Evolutionary conservation across 805 yeast genomes (phyloP).

Genomic region (Teunomyces cretensis): DNA sequence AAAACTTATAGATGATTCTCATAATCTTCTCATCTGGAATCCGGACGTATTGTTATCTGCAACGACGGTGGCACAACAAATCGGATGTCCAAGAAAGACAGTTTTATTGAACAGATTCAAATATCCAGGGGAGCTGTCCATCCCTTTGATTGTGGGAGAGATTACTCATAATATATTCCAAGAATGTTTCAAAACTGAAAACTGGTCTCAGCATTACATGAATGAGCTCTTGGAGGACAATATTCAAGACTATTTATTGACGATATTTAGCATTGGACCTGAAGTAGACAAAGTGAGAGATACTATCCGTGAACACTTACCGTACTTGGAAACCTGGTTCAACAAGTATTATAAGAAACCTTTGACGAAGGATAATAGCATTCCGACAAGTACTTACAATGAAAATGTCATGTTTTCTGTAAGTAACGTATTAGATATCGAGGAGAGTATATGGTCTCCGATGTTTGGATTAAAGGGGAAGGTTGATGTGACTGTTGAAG

Average conservation of each 20-base stretch:
- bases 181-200: constrained; percentile 42
- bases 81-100: constrained; percentile 71
- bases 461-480: constrained; percentile 85
- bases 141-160: constrained; percentile 76
- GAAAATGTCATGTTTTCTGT: constrained; percentile 26
- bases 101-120: constrained; percentile 56
- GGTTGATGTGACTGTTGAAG: constrained; percentile 83
- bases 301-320: constrained; percentile 47
- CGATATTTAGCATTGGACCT: constrained; percentile 57
- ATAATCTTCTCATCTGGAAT: constrained; percentile 69
- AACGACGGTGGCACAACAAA: constrained; percentile 74
- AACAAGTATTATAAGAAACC: constrained; percentile 38
- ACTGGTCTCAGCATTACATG: constrained; percentile 41
- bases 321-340: constrained; percentile 56
- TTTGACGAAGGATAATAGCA: constrained; percentile 8
- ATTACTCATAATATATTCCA: constrained; percentile 80
- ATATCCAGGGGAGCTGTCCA: constrained; percentile 61
- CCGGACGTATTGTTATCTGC: constrained; percentile 85
- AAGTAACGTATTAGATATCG: constrained; percentile 72
- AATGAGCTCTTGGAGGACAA: constrained; percentile 34
- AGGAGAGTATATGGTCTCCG: constrained; percentile 92
- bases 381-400: constrained; percentile 8
- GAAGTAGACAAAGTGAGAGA: constrained; percentile 43
- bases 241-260: constrained; percentile 45
- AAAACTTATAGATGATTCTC: constrained; percentile 51